Percentiles rank a stretch among this genome's conserved stretches.
Evolutionary conservation across 257 asterid species (phyloP).

Genomic region (Nicotiana undulata): DNA sequence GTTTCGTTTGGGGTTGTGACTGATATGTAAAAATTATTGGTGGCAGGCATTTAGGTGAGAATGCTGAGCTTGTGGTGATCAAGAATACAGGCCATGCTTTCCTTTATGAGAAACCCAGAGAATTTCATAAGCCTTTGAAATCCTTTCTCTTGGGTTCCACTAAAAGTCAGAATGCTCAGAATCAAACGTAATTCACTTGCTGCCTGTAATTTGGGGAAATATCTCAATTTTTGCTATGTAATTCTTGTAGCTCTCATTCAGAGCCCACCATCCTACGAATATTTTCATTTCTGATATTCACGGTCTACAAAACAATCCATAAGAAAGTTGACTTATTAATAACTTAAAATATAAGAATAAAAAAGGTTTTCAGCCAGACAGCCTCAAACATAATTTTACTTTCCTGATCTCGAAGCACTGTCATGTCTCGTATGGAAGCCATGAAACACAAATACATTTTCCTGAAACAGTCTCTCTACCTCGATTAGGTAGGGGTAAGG

Average conservation of each 20-base stretch:
- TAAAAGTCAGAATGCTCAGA: neutral
- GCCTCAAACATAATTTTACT: neutral
- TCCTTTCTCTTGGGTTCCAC: conserved; percentile 28
- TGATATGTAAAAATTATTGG: neutral
- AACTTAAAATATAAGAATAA: no score
- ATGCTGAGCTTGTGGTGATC: conserved; percentile 37
- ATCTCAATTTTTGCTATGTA: neutral
- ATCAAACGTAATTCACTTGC: neutral
- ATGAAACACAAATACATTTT: no score
- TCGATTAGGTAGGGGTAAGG: no score
- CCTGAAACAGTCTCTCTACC: no score
- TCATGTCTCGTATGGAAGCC: no score
- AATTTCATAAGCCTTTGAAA: conserved; percentile 49
- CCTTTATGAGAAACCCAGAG: conserved; percentile 43
- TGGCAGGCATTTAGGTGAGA: conserved; percentile 58
- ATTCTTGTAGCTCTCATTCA: neutral
- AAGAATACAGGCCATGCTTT: conserved; percentile 62
- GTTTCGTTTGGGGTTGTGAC: neutral
- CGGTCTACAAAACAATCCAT: no score
- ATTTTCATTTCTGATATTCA: neutral
- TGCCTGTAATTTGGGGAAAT: neutral
- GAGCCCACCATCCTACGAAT: neutral
- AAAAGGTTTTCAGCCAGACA: neutral
- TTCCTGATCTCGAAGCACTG: no score
- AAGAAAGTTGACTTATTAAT: no score